Conservation (phyloP, 2,329 filamentous ascomycete species). For the Chaetothyriales sp. region DNA sequence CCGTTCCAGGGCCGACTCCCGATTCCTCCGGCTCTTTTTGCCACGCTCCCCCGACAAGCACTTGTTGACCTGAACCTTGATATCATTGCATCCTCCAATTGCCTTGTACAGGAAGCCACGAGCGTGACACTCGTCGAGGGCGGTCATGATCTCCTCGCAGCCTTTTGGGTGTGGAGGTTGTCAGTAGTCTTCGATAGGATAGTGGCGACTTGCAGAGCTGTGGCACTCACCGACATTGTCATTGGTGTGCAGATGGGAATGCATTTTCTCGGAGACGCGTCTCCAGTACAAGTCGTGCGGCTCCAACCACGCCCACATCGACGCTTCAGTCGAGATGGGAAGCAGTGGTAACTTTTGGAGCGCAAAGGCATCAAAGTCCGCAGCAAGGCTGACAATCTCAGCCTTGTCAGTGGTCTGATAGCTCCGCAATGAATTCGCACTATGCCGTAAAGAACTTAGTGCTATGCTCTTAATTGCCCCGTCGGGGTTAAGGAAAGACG, state of each 20-base stretch:
- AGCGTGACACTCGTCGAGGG: constrained; percentile 90
- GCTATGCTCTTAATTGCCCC: background rate
- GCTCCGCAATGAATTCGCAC: too few species aligned
- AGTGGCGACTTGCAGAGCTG: background rate
- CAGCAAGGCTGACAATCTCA: background rate
- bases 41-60: constrained; percentile 70
- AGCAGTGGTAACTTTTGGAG: background rate
- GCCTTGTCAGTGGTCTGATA: background rate
- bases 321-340: background rate
- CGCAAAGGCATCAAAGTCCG: too few species aligned
- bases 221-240: constrained; percentile 60
- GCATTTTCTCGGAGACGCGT: constrained; percentile 44
- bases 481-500: background rate
- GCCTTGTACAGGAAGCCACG: constrained; percentile 85
- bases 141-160: constrained; percentile 85
- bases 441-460: too few species aligned
- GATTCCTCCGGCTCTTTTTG: constrained; percentile 63
- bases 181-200: constrained; percentile 3
- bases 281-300: constrained; percentile 18
- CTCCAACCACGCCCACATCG: constrained; percentile 18
- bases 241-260: constrained; percentile 92
- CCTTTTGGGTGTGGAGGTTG: constrained; percentile 44
- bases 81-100: constrained; percentile 73
- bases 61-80: constrained; percentile 68
- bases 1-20: constrained; percentile 53